Evolutionary conservation across 148 eudicot species (phyloP).

Genomic region (Talinum fruticosum): DNA sequence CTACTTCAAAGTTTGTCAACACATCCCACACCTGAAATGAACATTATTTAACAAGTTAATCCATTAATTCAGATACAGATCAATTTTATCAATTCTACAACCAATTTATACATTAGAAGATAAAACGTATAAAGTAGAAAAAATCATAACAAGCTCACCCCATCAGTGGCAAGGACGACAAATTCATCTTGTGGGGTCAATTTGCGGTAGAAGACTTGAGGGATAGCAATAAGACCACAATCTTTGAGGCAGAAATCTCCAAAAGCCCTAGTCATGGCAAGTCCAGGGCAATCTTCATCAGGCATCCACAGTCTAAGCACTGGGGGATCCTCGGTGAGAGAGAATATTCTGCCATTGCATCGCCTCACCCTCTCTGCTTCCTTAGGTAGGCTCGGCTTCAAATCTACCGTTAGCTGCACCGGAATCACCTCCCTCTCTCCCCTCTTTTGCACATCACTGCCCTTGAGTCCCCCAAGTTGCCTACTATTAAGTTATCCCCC

Average conservation of each 20-base stretch:
- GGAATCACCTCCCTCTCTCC: constrained; percentile 41
- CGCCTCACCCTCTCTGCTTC: constrained; percentile 61
- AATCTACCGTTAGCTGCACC: constrained; percentile 73
- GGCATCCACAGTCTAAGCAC: constrained; percentile 80
- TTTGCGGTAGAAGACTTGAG: constrained; percentile 58
- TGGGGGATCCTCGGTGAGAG: constrained; percentile 59
- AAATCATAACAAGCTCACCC: constrained; percentile 46
- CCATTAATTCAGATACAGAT: too few relatives aligned
- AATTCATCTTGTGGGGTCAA: constrained; percentile 72
- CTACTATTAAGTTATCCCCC: constrained; percentile 63
- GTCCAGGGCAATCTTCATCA: constrained; percentile 74
- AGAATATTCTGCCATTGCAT: constrained; percentile 62
- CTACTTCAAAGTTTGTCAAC: constrained; percentile 69
- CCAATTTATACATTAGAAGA: too few relatives aligned
- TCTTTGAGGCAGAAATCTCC: constrained; percentile 94
- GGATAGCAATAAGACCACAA: constrained; percentile 77
- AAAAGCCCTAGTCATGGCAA: constrained; percentile 93
- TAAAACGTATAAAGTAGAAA: too few relatives aligned
- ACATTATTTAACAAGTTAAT: background rate
- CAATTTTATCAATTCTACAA: too few relatives aligned
- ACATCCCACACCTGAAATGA: constrained; percentile 76
- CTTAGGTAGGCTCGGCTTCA: constrained; percentile 63
- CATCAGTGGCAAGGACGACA: constrained; percentile 85
- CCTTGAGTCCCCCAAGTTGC: constrained; percentile 88
- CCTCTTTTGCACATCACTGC: constrained; percentile 74